Conservation (phyloP, 2,329 filamentous ascomycete genomes). For the Curvularia spicifera region DNA sequence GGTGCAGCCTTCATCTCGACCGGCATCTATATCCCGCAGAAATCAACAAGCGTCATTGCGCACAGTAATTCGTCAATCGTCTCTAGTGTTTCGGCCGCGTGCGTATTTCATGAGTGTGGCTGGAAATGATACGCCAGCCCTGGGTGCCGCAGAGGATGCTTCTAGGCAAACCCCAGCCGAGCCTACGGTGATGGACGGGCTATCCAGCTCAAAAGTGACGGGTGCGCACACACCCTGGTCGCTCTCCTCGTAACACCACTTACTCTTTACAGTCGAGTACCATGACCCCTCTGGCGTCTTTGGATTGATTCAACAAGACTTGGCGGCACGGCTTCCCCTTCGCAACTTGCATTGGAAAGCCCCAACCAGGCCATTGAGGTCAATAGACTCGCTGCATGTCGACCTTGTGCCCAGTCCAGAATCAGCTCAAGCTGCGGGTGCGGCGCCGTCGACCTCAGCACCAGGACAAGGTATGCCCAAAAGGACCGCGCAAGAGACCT, state of each 20-base stretch:
- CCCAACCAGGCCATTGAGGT: slow-evolving; percentile 85
- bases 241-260: slow-evolving; percentile 20
- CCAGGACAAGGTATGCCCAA: slow-evolving; percentile 28
- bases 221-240: slow-evolving; percentile 44
- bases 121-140: slow-evolving; percentile 48
- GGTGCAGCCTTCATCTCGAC: slow-evolving; percentile 32
- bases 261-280: slow-evolving; percentile 76
- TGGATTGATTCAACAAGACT: slow-evolving; percentile 76
- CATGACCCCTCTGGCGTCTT: slow-evolving; percentile 92
- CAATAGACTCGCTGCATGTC: slow-evolving; percentile 90
- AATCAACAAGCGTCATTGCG: slow-evolving; percentile 27
- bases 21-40: slow-evolving; percentile 28
- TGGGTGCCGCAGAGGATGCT: slow-evolving; percentile 47
- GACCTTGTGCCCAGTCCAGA: slow-evolving; percentile 73
- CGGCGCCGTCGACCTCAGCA: slow-evolving; percentile 33
- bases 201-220: slow-evolving; percentile 59
- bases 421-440: slow-evolving; percentile 48
- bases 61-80: slow-evolving; percentile 10
- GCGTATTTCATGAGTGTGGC: slow-evolving; percentile 44
- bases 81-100: slow-evolving; percentile 16
- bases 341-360: slow-evolving; percentile 98
- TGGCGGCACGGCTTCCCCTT: slow-evolving; percentile 80
- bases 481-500: slow-evolving; percentile 36
- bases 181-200: slow-evolving; percentile 49
- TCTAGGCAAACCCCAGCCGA: slow-evolving; percentile 37